These are phyloP conservation scores for Peterozyma xylosa DNA, from an alignment of 805 yeast species.

Conservation along the genomic window DNA sequence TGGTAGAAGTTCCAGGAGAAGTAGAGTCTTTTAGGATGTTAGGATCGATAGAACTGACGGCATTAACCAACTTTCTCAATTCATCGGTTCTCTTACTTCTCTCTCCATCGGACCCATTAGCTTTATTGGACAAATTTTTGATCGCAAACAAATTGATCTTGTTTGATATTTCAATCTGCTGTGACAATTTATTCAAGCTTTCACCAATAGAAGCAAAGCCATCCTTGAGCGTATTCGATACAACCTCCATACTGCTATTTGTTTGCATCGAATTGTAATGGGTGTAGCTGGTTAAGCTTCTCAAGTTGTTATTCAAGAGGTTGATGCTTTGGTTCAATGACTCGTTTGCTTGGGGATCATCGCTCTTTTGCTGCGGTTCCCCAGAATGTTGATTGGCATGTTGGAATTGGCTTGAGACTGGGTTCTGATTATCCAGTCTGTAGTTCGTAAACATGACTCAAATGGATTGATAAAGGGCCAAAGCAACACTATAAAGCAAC, in stretches of 20 bases:
- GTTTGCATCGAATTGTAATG: constrained; percentile 4
- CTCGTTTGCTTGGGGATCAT: constrained; percentile 1
- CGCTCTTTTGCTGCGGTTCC: background rate
- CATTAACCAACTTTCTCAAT: constrained; percentile 4
- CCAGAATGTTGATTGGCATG: background rate
- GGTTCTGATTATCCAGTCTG: background rate
- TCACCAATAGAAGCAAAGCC: constrained; percentile 4
- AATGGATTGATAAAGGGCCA: background rate
- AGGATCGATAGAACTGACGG: constrained; percentile 3
- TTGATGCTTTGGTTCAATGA: constrained; percentile 1
- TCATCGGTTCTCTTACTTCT: constrained; percentile 6
- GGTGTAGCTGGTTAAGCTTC: constrained; percentile 4
- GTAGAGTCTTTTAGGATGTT: constrained; percentile 1
- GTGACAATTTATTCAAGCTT: background rate
- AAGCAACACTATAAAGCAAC: too few species aligned
- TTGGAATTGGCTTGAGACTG: background rate
- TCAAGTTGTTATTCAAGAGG: constrained; percentile 2
- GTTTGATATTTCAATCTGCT: constrained; percentile 7
- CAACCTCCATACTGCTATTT: background rate
- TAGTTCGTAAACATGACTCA: constrained; percentile 1
- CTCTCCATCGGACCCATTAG: background rate
- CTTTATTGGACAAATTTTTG: background rate
- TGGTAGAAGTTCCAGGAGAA: background rate
- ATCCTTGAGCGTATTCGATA: constrained; percentile 2
- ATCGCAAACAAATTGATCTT: constrained; percentile 4